Base-by-base conservation (phyloP, 2,329 filamentous ascomycete genomes). In the Teratosphaeria zuluensis region DNA sequence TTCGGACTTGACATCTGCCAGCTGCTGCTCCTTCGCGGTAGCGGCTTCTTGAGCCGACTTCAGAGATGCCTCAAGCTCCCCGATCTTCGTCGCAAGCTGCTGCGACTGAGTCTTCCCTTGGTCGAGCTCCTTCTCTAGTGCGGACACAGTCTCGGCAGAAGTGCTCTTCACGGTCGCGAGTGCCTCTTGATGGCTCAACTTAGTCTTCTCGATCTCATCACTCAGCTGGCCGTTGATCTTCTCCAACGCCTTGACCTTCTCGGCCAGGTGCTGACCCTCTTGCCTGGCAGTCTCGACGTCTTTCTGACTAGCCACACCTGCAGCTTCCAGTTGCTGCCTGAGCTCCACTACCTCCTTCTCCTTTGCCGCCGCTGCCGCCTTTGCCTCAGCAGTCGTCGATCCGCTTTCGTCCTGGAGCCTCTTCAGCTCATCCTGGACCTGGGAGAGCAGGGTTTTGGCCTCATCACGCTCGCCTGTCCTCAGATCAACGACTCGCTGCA, bases 281-380 rank as follows among this genome's bases (percentile, higher is more conserved):
- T 52, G 30, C n/a, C 57, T 55, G 2, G 56, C 57, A 3, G 31
- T 14, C 19, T 58, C 58, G n/a, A 63, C 42, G 14, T 54, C 54
- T 28, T 56, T 42, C 14, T 38, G 56, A 9, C 31, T 52, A 8
- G 42, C 19, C n/a, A 48, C n/a, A n/a, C 42, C 42, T 19, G 42
- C 42, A 48, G 42, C 42, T n/a, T 48, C 42, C n/a, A 48, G 42
- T 48, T 48, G 42, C 42, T 48, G 42, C 42, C 42, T 48, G 42
- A 48, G 42, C 42, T 48, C 42, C 5, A 48, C 9, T 19, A 48
- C 42, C 42, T 48, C 42, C 42, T 48, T 48, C 42, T 48, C 42
- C 19, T 48, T 48, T 9, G 42, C 42, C n/a, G 42, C 42, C 16
- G 19, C 16, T 48, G 16, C 19, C 19, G 42, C 42, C 42, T 48